These are phyloP conservation scores for Moesziomyces antarcticus DNA, from an alignment of 1,284 basidiomycete species.

Conservation along the genomic window DNA sequence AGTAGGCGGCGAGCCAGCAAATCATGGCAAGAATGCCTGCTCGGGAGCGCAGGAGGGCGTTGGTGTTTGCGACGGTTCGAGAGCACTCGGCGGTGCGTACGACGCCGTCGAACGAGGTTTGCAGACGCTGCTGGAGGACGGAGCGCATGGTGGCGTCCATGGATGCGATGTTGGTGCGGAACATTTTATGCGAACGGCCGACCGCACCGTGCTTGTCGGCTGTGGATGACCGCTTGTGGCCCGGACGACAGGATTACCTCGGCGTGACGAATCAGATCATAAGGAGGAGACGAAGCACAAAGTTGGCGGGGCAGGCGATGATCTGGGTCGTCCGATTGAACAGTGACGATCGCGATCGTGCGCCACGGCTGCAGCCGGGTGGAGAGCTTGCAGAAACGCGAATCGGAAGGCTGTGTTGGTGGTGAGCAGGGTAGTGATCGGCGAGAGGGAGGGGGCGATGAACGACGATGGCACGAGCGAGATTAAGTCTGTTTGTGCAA, in stretches of 20 bases:
- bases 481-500: slow-evolving; percentile 5
- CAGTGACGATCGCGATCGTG: no score
- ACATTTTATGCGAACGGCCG: slow-evolving; percentile 10
- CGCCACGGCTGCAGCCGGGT: no score
- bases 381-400: not conserved
- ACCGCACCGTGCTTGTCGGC: no score
- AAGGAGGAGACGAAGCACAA: no score
- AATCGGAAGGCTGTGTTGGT: not conserved
- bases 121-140: slow-evolving; percentile 28
- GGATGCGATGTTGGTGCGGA: slow-evolving; percentile 9
- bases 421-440: not conserved
- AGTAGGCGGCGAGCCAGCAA: slow-evolving; percentile 44
- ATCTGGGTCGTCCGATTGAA: no score
- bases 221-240: no score
- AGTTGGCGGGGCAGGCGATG: no score
- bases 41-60: slow-evolving; percentile 24
- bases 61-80: slow-evolving; percentile 18
- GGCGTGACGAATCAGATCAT: no score
- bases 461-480: slow-evolving; percentile 1
- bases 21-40: slow-evolving; percentile 33
- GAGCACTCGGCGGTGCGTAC: slow-evolving; percentile 28
- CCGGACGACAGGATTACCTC: no score
- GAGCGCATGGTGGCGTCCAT: slow-evolving; percentile 37
- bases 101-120: slow-evolving; percentile 40
- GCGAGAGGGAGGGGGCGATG: not conserved